Conservation (phyloP, 1,284 basidiomycete species). For the Ceratobasidium sp. region DNA sequence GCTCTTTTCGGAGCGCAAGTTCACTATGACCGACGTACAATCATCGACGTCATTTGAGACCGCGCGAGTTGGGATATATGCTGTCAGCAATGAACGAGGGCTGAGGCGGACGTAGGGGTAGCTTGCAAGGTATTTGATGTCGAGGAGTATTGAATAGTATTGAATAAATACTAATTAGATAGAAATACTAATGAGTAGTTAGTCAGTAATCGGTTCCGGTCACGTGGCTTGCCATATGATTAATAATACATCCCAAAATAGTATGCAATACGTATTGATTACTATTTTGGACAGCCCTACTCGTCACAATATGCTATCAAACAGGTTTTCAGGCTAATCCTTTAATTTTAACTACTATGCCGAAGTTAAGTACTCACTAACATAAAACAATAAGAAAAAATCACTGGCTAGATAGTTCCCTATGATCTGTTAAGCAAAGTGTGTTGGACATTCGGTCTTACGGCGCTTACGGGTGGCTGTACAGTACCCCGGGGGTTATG, state of each 20-base stretch:
- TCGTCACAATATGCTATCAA: too few relatives aligned
- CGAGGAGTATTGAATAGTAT: constrained; percentile 5
- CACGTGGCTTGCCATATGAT: background rate
- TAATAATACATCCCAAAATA: background rate
- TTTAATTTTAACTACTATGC: too few relatives aligned
- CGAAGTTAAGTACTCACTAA: too few relatives aligned
- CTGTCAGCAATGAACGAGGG: background rate
- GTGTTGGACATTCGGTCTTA: too few relatives aligned
- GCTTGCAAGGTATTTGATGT: background rate
- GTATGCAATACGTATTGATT: constrained; percentile 16
- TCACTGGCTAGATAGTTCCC: too few relatives aligned
- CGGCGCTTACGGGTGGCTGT: too few relatives aligned
- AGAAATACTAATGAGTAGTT: background rate
- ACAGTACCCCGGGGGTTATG: too few relatives aligned
- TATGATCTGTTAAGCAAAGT: too few relatives aligned
- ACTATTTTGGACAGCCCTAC: constrained; percentile 21
- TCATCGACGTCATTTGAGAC: background rate
- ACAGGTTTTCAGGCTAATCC: too few relatives aligned
- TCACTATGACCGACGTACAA: background rate
- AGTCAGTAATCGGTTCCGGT: background rate
- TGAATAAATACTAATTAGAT: background rate
- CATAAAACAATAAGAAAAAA: too few relatives aligned
- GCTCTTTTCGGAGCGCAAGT: background rate
- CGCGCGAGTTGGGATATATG: background rate
- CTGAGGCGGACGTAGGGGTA: background rate